Evolutionary conservation across 2,329 filamentous ascomycete genomes (phyloP).

Genomic region (Ophiostoma ulmi): DNA sequence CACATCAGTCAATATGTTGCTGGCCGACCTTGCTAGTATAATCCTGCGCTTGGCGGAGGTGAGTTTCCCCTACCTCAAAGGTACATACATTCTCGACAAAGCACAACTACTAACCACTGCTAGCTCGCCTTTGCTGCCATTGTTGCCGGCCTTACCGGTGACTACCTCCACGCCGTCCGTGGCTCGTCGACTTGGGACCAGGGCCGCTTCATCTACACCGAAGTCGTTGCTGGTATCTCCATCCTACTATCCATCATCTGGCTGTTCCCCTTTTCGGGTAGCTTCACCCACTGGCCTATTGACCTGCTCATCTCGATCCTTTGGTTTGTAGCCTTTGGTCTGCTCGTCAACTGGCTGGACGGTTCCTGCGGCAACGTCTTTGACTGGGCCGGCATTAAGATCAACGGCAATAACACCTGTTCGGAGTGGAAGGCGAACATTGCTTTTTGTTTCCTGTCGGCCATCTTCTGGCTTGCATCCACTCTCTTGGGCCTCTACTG

Average conservation of each 20-base stretch:
- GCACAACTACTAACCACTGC: background rate
- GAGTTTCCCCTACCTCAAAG: background rate
- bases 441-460: conserved; percentile 67
- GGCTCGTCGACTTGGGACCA: conserved; percentile 48
- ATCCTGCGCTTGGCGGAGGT: conserved; percentile 50
- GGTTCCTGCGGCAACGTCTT: conserved; percentile 53
- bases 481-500: conserved; percentile 54
- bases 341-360: conserved; percentile 53
- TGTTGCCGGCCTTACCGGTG: conserved; percentile 63
- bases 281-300: conserved; percentile 65
- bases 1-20: conserved; percentile 40
- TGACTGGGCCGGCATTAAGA: conserved; percentile 53
- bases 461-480: conserved; percentile 64
- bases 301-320: conserved; percentile 64
- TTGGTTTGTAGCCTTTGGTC: conserved; percentile 66
- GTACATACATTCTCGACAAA: too few species aligned
- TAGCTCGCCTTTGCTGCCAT: conserved; percentile 64
- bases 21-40: conserved; percentile 52
- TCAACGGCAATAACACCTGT: conserved; percentile 50
- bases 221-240: conserved; percentile 63
- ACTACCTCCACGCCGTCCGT: conserved; percentile 53
- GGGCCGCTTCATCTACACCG: conserved; percentile 68
- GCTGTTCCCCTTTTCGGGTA: conserved; percentile 63
- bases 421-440: conserved; percentile 65
- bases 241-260: conserved; percentile 66